These are phyloP conservation scores for Tylopilus vinaceipallidus DNA, from an alignment of 768 basidiomycete genomes.

Conservation along the genomic window DNA sequence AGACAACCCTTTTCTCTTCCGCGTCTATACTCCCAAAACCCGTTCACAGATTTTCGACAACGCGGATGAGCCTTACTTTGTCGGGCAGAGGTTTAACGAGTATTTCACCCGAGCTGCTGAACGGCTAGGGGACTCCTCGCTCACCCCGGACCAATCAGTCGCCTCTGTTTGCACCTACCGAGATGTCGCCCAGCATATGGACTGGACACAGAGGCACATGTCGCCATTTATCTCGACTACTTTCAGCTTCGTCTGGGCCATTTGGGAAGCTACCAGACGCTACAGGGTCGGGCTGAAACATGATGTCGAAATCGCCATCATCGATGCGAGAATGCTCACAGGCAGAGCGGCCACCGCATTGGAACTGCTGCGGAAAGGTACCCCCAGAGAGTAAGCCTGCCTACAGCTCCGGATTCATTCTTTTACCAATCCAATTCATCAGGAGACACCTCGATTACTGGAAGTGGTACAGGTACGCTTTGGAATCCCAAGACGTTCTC, in stretches of 20 bases:
- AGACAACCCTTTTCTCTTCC: conserved; percentile 74
- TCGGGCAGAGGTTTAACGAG: conserved; percentile 64
- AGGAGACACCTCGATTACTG: conserved; percentile 64
- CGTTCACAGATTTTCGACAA: conserved; percentile 51
- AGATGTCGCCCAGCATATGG: conserved; percentile 69
- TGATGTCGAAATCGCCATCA: conserved; percentile 74
- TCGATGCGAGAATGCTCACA: conserved; percentile 61
- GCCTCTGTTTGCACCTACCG: conserved; percentile 44
- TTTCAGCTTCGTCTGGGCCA: conserved; percentile 79
- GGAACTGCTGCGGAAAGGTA: conserved; percentile 54
- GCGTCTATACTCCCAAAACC: conserved; percentile 73
- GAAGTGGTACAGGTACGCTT: conserved; percentile 75
- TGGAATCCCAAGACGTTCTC: conserved; percentile 76
- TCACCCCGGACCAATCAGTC: conserved; percentile 32
- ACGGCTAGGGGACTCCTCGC: conserved; percentile 34
- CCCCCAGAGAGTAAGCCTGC: conserved; percentile 52
- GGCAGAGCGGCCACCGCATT: conserved; percentile 62
- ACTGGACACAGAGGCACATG: conserved; percentile 70
- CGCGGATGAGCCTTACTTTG: conserved; percentile 56
- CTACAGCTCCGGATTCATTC: background rate
- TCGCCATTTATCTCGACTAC: conserved; percentile 75
- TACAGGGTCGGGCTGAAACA: conserved; percentile 72
- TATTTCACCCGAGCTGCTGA: conserved; percentile 36
- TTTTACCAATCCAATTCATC: background rate
- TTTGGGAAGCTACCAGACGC: conserved; percentile 80